Conservation (phyloP, 495 filamentous ascomycete genomes). For the Aspergillus taichungensis region DNA sequence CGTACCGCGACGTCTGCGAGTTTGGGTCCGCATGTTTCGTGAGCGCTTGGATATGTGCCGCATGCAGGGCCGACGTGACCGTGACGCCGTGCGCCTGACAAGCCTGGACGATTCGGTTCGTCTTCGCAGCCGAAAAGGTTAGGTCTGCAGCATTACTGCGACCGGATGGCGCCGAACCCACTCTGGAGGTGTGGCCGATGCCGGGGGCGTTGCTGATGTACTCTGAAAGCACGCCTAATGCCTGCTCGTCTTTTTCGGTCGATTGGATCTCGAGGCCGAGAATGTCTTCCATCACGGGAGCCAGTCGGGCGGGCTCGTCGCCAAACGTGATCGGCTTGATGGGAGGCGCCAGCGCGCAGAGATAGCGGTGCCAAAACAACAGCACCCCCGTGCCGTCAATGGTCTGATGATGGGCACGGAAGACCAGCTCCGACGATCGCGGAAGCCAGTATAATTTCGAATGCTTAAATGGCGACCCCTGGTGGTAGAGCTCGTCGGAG, state of each 20-base stretch:
- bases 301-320: not conserved
- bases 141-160: not conserved
- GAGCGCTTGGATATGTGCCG: not conserved
- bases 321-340: not conserved
- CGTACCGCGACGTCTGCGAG: not conserved
- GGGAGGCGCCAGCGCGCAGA: not conserved
- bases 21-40: not conserved
- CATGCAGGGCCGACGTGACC: conserved; percentile 5
- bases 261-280: not conserved
- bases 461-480: conserved; percentile 8
- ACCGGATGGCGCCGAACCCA: not conserved
- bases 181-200: not conserved
- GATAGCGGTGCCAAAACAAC: not conserved
- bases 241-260: not conserved
- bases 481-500: conserved; percentile 12
- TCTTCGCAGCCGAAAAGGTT: not conserved
- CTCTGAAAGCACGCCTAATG: not conserved
- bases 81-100: conserved; percentile 1
- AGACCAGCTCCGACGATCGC: conserved; percentile 14
- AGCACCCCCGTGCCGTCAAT: conserved; percentile 1
- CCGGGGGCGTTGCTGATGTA: not conserved
- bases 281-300: not conserved
- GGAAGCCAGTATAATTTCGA: conserved; percentile 19
- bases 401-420: not conserved
- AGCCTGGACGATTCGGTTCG: not conserved